Percentiles rank a stretch among this genome's conserved stretches.
These are phyloP conservation scores for Neurospora sp. DNA, from an alignment of 495 filamentous ascomycete species.

Conservation along the genomic window DNA sequence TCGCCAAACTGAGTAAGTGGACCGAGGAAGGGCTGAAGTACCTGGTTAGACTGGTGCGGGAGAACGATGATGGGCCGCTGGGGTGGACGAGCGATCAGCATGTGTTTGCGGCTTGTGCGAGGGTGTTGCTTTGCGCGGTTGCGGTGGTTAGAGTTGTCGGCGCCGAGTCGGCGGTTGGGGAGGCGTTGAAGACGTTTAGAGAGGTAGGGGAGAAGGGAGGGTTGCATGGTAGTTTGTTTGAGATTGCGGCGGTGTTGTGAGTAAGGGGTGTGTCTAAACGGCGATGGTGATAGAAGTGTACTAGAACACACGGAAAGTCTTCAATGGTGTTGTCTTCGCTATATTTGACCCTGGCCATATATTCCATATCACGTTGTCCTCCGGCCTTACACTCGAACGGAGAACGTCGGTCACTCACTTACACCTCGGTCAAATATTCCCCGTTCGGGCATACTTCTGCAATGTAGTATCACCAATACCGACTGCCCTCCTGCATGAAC, in stretches of 20 bases:
- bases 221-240: slow-evolving; percentile 26
- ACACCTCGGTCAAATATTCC: background rate
- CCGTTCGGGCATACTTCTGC: background rate
- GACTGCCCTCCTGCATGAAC: background rate
- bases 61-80: slow-evolving; percentile 49
- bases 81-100: slow-evolving; percentile 68
- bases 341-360: background rate
- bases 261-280: background rate
- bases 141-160: slow-evolving; percentile 9
- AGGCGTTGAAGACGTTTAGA: slow-evolving; percentile 21
- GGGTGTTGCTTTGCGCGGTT: slow-evolving; percentile 43
- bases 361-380: background rate
- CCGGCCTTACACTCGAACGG: background rate
- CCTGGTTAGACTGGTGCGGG: slow-evolving; percentile 29
- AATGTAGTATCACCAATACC: background rate
- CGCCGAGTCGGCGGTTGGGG: background rate
- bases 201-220: slow-evolving; percentile 13
- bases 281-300: background rate
- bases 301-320: background rate
- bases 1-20: slow-evolving; percentile 36
- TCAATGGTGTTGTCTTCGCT: background rate
- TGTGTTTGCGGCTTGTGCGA: slow-evolving; percentile 56
- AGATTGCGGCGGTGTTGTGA: slow-evolving; percentile 12
- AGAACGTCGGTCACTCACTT: background rate
- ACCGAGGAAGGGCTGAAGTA: slow-evolving; percentile 43